Conservation (phyloP, 2,329 filamentous ascomycete species). For the Biscogniauxia sp. region DNA sequence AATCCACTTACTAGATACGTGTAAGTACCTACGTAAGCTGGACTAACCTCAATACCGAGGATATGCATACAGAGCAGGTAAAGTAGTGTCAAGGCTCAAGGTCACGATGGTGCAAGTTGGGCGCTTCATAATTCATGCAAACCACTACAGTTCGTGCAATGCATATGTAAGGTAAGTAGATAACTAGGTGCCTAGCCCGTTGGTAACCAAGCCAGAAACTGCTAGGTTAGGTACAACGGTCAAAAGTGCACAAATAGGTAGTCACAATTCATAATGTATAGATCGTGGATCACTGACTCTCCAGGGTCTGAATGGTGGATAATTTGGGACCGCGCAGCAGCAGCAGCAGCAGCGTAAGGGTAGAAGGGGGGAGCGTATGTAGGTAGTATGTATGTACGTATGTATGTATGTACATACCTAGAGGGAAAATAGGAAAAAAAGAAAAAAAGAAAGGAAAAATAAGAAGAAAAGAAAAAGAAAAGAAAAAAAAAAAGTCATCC, state of each 20-base stretch:
- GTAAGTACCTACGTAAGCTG: neutral
- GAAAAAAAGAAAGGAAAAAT: neutral
- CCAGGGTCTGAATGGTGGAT: slow-evolving; percentile 17
- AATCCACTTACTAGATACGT: neutral
- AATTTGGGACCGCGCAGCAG: neutral
- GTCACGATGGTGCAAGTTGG: neutral
- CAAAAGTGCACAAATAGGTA: neutral
- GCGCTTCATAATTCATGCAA: neutral
- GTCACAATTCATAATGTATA: neutral
- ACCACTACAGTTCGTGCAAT: neutral
- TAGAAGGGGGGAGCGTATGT: neutral
- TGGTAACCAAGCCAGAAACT: neutral
- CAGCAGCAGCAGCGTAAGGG: neutral
- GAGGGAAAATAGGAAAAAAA: no score
- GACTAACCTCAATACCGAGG: neutral
- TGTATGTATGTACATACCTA: no score
- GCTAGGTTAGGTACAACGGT: neutral
- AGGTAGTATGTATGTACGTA: neutral
- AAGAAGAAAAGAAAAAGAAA: no score
- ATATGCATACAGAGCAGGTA: neutral
- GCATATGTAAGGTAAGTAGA: neutral
- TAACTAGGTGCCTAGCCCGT: no score
- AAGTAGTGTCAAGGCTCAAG: neutral
- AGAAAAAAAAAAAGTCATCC: no score
- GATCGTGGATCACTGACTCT: neutral